These are phyloP conservation scores for Trichoderma sp. DNA, from an alignment of 2,329 filamentous ascomycete species.

Conservation along the genomic window DNA sequence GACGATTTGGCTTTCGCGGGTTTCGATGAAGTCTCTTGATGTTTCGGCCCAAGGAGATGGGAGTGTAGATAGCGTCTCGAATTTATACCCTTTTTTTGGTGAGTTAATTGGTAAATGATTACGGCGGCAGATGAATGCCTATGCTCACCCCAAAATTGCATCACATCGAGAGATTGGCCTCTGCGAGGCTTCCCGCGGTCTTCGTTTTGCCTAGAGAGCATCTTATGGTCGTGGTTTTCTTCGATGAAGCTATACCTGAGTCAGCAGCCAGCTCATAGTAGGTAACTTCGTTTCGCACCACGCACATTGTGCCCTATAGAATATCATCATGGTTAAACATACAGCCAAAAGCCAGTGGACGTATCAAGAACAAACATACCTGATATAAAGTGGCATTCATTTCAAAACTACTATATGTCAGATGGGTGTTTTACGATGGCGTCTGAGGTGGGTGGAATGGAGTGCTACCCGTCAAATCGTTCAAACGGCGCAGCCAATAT, in stretches of 20 bases:
- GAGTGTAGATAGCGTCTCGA: constrained; percentile 81
- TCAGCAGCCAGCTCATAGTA: background rate
- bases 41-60: constrained; percentile 73
- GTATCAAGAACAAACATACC: constrained; percentile 53
- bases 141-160: constrained; percentile 85
- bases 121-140: background rate
- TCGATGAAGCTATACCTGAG: constrained; percentile 73
- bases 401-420: constrained; percentile 65
- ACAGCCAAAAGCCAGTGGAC: background rate
- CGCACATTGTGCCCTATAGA: constrained; percentile 14
- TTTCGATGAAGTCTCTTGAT: constrained; percentile 75
- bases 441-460: background rate
- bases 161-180: constrained; percentile 68
- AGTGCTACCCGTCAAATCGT: constrained; percentile 68
- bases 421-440: constrained; percentile 1
- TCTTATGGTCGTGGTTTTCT: constrained; percentile 78
- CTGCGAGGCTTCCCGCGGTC: constrained; percentile 36
- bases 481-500: constrained; percentile 86
- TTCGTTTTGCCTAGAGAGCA: constrained; percentile 61
- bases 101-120: background rate
- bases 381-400: constrained; percentile 95
- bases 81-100: constrained; percentile 77
- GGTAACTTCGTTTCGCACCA: background rate
- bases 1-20: constrained; percentile 68
- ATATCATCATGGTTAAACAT: background rate